phyloP scores from a whole-genome alignment of 495 filamentous ascomycete genomes.

The Neurospora sp. region DNA sequence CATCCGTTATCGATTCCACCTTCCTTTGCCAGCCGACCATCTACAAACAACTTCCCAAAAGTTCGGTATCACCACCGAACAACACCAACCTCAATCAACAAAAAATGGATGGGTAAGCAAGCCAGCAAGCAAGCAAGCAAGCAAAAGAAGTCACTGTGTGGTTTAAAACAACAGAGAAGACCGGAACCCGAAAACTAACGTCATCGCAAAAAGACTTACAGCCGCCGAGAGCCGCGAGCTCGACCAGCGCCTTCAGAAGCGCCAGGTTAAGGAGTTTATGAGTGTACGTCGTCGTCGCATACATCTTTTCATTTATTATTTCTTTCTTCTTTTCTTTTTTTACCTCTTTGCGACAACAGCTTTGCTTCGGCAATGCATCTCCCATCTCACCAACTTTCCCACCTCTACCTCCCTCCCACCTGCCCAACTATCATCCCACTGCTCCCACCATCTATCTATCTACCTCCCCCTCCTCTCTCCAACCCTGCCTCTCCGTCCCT shows the following conservation, averaged over 20 bases:
- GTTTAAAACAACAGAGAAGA: not conserved
- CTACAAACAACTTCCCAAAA: not conserved
- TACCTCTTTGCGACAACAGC: not conserved
- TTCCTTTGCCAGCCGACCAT: not conserved
- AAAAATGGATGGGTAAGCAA: slow-evolving; percentile 5
- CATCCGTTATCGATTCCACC: not conserved
- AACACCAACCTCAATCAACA: not conserved
- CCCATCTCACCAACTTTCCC: not conserved
- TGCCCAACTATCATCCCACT: not conserved
- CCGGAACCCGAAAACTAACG: not conserved
- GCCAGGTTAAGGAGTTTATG: slow-evolving; percentile 99
- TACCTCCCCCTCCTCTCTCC: not conserved
- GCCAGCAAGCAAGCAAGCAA: not conserved
- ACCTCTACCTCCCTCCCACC: not conserved
- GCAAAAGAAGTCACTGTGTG: not conserved
- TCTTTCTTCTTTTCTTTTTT: not conserved
- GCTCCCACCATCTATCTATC: not conserved
- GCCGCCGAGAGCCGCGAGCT: slow-evolving; percentile 83
- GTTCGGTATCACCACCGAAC: not conserved
- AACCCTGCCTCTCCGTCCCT: not conserved
- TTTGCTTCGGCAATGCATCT: not conserved
- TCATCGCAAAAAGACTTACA: slow-evolving; percentile 47
- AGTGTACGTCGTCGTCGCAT: slow-evolving; percentile 47
- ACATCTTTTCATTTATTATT: not conserved
- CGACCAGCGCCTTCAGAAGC: slow-evolving; percentile 81